Percentiles rank a stretch among this genome's conserved stretches.
These are phyloP conservation scores for Blepharisma stoltei DNA, from an alignment of 73 alveolate genomes.

Conservation along the genomic window DNA sequence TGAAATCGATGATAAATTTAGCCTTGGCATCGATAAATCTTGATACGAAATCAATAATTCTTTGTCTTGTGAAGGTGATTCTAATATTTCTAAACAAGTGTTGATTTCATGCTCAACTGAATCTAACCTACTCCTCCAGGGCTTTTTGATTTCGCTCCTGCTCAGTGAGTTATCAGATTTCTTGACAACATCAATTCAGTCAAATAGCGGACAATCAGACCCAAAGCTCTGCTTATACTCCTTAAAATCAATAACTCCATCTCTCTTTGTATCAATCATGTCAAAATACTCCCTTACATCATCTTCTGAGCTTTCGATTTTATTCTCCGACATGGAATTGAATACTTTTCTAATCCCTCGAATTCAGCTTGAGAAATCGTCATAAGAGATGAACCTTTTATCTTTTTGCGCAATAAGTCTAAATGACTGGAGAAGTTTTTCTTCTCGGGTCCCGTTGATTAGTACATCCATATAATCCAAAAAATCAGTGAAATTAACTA, in stretches of 20 bases:
- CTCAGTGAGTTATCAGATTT: no score
- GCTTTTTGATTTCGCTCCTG: no score
- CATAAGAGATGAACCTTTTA: not conserved
- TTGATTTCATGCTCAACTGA: no score
- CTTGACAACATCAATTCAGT: not conserved
- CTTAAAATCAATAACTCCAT: slow-evolving; percentile 34
- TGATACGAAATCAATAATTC: no score
- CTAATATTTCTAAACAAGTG: no score
- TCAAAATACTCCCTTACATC: slow-evolving; percentile 13
- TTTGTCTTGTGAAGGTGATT: no score
- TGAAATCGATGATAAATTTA: no score
- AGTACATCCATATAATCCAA: slow-evolving; percentile 16
- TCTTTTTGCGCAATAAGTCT: not conserved
- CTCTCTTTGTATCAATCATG: slow-evolving; percentile 31
- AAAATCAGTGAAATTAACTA: not conserved
- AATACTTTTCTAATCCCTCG: not conserved
- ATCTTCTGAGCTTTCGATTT: not conserved
- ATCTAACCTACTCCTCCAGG: no score
- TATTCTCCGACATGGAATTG: not conserved
- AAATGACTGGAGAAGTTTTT: not conserved
- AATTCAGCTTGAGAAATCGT: not conserved
- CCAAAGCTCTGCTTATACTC: slow-evolving; percentile 29
- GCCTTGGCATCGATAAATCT: no score
- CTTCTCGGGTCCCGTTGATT: not conserved
- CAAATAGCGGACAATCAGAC: slow-evolving; percentile 30